Percentiles rank a stretch among this genome's conserved stretches.
Conservation (phyloP, 2,329 filamentous ascomycete genomes). For the Cladosporium austrohemisphaericum region DNA sequence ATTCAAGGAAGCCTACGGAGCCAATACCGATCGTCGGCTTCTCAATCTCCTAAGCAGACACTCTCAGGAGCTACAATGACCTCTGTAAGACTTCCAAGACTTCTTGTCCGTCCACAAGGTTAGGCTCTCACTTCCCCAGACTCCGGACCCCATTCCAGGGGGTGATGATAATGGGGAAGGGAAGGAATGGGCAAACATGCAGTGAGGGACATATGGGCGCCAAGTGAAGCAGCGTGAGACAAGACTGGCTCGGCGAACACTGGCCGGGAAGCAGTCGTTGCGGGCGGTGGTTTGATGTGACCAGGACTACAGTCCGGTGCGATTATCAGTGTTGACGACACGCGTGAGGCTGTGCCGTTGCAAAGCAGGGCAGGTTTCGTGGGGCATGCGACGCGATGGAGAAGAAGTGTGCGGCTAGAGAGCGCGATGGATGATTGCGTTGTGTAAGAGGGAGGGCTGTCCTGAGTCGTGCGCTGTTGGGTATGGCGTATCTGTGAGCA, state of each 20-base stretch:
- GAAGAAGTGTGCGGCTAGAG: background rate
- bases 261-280: slow-evolving; percentile 8
- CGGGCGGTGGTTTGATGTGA: no score
- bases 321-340: no score
- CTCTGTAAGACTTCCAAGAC: no score
- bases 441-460: no score
- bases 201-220: slow-evolving; percentile 13
- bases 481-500: background rate
- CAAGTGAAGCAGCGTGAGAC: slow-evolving; percentile 6
- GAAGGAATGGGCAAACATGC: no score
- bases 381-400: background rate
- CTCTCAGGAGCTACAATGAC: no score
- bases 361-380: background rate
- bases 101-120: background rate
- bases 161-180: background rate
- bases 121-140: slow-evolving; percentile 4
- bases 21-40: no score
- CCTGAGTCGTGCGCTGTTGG: no score
- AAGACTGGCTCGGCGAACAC: slow-evolving; percentile 10
- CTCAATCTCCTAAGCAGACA: no score
- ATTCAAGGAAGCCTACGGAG: no score
- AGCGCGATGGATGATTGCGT: background rate
- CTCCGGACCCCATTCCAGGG: background rate
- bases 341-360: background rate
- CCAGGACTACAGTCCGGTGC: background rate